Base-by-base conservation (phyloP, 192 early-diverging fungal genomes). In the Gaertneriomyces semiglobifer region DNA sequence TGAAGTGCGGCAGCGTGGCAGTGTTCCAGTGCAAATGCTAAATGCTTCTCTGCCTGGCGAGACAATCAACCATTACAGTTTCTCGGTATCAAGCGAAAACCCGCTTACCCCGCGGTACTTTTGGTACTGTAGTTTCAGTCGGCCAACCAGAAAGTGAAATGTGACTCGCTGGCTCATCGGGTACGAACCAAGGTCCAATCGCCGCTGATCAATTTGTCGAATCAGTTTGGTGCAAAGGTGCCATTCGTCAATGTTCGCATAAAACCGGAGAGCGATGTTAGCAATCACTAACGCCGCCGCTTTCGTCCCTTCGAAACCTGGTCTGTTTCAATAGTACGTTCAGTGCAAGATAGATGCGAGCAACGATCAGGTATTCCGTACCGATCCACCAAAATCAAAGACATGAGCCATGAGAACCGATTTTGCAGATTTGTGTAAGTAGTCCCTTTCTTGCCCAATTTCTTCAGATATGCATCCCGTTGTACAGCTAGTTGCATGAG, bases 11-110 rank as follows among this genome's bases (percentile, higher is more conserved):
- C 33, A 20, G 62, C 16, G 33, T 68, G 66, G 42, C 66, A 68
- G 44, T 68, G 66, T 14, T 60, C n/a, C 58, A 68, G 53, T 39
- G 66, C 66, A 60, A 68, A 68, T 7, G 66, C 18, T 19, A 68
- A 50, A 50, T 68, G 66, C 33, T 56, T 53, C 42, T 68, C 66
- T n/a, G 66, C 66, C 66, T 65, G 16, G 25, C 25, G 25, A 12
- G 42, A 6, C 42, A 1, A 60, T 11, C 4, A 43, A 2, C 14
- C 39, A 43, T 44, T 43, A 50, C 48, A 50, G 3, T 50, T 1
- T n/a, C 11, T 50, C 12, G 48, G 3, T 12, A 2, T n/a, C 18
- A 50, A 18, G 48, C 48, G 11, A 52, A 43, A 63, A 0, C 9
- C 46, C 5, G 4, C 64, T 18, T 56, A 65, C 64, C 54, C 46